These are phyloP conservation scores for Coniochaeta hoffmannii DNA, from an alignment of 2,329 filamentous ascomycete genomes.

Conservation along the genomic window DNA sequence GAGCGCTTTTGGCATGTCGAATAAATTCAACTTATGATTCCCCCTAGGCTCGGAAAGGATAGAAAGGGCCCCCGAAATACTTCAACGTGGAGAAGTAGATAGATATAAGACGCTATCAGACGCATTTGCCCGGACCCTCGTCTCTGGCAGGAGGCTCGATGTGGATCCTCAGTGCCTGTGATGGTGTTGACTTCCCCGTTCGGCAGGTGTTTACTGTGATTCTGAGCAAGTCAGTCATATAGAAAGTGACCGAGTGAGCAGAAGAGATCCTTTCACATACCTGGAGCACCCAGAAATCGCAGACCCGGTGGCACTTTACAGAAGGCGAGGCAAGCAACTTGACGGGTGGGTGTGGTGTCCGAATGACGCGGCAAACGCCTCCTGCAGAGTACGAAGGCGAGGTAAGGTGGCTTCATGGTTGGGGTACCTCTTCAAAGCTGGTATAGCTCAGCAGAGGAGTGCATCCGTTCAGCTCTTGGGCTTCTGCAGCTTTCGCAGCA, in stretches of 20 bases:
- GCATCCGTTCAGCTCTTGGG: not conserved
- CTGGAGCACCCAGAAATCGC: too few relatives aligned
- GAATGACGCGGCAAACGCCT: too few relatives aligned
- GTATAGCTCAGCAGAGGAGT: not conserved
- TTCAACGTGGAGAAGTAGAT: not conserved
- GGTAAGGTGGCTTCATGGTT: not conserved
- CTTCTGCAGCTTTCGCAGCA: not conserved
- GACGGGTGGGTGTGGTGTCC: too few relatives aligned
- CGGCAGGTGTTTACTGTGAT: too few relatives aligned
- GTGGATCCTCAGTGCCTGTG: not conserved
- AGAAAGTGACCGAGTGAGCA: too few relatives aligned
- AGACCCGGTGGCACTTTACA: too few relatives aligned
- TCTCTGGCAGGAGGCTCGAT: not conserved
- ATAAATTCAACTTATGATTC: conserved; percentile 28
- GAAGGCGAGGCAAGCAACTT: too few relatives aligned
- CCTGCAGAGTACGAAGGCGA: not conserved
- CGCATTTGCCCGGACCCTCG: not conserved
- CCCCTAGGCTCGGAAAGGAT: conserved; percentile 5
- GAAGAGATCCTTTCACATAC: too few relatives aligned
- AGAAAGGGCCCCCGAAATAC: not conserved
- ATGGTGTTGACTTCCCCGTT: too few relatives aligned
- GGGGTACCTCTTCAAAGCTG: not conserved
- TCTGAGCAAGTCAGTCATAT: too few relatives aligned
- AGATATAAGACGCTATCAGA: not conserved
- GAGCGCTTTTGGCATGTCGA: conserved; percentile 7